These are phyloP conservation scores for Pichia sp. DNA, from an alignment of 1,139 yeast species.

Conservation along the genomic window DNA sequence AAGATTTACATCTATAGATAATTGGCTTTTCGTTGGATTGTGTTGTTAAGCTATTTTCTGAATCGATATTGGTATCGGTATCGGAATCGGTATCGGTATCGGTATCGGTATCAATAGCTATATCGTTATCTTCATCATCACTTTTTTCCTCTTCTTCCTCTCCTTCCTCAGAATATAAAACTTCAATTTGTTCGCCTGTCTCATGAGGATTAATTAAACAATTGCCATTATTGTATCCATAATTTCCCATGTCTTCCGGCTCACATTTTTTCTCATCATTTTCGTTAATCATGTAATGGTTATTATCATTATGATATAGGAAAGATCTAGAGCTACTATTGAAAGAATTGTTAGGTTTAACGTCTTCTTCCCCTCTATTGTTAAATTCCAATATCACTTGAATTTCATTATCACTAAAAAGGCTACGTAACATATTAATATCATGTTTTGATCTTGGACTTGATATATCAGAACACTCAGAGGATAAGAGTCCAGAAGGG, in stretches of 20 bases:
- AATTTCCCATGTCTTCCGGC: too few species aligned
- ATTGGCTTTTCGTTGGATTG: neutral
- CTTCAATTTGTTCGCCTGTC: constrained; percentile 1
- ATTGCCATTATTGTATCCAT: too few species aligned
- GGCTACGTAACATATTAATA: too few species aligned
- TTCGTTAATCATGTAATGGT: neutral
- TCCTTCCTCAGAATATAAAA: constrained; percentile 1
- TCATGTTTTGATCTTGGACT: neutral
- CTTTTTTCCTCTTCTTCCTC: neutral
- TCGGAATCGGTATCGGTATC: neutral
- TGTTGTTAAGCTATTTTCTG: neutral
- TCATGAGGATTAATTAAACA: neutral
- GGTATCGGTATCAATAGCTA: neutral
- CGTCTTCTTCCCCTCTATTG: neutral
- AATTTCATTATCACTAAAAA: neutral
- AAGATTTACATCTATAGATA: constrained; percentile 43
- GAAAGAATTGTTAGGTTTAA: neutral
- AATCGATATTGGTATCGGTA: neutral
- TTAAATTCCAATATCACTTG: neutral
- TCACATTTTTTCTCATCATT: too few species aligned
- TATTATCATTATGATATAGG: neutral
- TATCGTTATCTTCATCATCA: neutral
- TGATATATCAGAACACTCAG: neutral
- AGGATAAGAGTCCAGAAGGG: neutral
- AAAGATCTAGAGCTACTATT: neutral